Percentiles rank a stretch among this genome's conserved stretches.
These are phyloP conservation scores for Jasminum sambac DNA, from an alignment of 257 asterid species.

Conservation along the genomic window DNA sequence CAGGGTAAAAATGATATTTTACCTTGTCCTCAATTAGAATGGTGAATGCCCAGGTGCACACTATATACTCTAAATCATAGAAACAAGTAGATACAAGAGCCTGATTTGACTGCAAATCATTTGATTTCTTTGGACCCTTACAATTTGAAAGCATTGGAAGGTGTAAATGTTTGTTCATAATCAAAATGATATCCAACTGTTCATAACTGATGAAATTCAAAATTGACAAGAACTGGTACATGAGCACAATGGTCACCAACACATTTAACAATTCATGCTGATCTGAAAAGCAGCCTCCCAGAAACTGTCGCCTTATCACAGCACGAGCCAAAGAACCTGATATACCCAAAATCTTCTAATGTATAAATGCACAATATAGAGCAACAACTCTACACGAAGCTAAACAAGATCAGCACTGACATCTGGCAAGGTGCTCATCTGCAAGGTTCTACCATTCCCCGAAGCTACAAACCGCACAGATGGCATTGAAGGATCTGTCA, in stretches of 20 bases:
- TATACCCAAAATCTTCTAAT: background rate
- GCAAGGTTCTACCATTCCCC: constrained; percentile 73
- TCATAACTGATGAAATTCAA: background rate
- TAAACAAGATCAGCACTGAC: constrained; percentile 61
- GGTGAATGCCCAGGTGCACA: too few species aligned
- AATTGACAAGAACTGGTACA: background rate
- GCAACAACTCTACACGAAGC: constrained; percentile 19
- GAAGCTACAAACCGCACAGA: constrained; percentile 67
- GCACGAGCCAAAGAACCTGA: background rate
- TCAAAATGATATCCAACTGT: background rate
- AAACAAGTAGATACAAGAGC: background rate
- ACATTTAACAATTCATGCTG: background rate
- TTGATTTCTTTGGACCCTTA: background rate
- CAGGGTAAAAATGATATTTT: too few species aligned
- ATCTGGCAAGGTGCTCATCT: constrained; percentile 52
- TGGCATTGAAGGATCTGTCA: constrained; percentile 77
- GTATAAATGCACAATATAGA: constrained; percentile 2
- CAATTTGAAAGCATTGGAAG: background rate
- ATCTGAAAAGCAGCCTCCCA: constrained; percentile 3
- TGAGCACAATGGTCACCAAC: background rate
- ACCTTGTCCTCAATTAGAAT: too few species aligned
- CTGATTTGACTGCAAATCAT: background rate
- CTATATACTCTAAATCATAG: too few species aligned
- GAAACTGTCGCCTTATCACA: background rate
- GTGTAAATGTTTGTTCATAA: too few species aligned